phyloP scores from a whole-genome alignment of 1,284 basidiomycete species.

The Cryptococcus sp. region DNA sequence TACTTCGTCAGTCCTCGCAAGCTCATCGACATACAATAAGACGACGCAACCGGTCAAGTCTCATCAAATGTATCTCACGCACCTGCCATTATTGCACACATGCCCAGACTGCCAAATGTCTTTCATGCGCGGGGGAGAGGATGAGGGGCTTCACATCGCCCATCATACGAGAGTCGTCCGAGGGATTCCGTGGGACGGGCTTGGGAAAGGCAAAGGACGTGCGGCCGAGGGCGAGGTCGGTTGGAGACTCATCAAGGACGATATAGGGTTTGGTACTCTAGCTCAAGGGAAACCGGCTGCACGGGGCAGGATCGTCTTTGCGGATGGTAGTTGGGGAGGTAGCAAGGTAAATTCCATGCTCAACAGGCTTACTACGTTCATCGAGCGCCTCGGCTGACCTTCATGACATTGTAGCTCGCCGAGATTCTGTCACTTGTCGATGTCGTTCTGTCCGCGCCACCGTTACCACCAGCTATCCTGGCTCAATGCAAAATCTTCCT shows the following conservation, averaged over 20 bases:
- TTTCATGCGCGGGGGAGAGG: conserved; percentile 53
- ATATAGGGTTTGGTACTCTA: conserved; percentile 21
- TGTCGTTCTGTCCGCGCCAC: conserved; percentile 51
- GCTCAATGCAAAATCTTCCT: conserved; percentile 51
- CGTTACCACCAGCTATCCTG: conserved; percentile 45
- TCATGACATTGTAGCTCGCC: conserved; percentile 30
- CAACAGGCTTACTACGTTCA: neutral
- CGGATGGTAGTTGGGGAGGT: conserved; percentile 38
- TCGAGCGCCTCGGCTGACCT: neutral
- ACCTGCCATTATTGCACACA: conserved; percentile 37
- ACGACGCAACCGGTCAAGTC: neutral
- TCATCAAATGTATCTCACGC: conserved; percentile 40
- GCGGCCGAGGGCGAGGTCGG: conserved; percentile 16
- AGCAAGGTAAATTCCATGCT: conserved; percentile 26
- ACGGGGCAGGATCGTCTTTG: conserved; percentile 42
- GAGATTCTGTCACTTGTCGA: conserved; percentile 53
- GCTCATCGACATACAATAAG: neutral
- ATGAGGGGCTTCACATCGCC: conserved; percentile 47
- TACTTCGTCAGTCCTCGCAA: neutral
- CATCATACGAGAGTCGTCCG: conserved; percentile 52
- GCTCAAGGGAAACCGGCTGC: conserved; percentile 15
- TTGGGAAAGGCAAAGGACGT: conserved; percentile 21
- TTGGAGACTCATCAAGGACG: conserved; percentile 32
- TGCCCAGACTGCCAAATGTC: conserved; percentile 54
- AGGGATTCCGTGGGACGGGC: conserved; percentile 51